Conservation (phyloP, 768 basidiomycete species). For the Favolaschia claudopus region DNA sequence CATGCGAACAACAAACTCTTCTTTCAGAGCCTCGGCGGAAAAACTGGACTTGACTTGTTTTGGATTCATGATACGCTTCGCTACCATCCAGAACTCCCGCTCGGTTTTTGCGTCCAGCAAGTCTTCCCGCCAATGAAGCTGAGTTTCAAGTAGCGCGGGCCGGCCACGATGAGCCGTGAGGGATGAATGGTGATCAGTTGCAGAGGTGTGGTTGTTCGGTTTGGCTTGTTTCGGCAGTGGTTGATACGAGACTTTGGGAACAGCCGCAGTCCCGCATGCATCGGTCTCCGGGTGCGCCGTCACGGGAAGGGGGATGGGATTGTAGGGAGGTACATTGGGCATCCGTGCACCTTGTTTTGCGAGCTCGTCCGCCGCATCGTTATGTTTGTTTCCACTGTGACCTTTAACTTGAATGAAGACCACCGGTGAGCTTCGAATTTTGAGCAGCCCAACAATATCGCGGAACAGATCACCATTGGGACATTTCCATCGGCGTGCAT, state of each 20-base stretch:
- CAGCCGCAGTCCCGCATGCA: too few species aligned
- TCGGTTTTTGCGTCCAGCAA: too few species aligned
- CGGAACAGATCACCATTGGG: conserved; percentile 24
- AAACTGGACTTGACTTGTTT: neutral
- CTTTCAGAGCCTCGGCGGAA: neutral
- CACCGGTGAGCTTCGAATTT: neutral
- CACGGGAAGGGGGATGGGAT: neutral
- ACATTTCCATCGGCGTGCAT: conserved; percentile 16
- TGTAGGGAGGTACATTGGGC: neutral
- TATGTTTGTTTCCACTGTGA: neutral
- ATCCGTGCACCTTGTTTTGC: neutral
- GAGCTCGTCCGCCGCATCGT: conserved; percentile 2
- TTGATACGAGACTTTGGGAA: too few species aligned
- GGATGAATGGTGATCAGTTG: too few species aligned
- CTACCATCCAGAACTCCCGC: too few species aligned
- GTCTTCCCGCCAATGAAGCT: too few species aligned
- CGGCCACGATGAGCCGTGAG: too few species aligned
- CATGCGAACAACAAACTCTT: neutral
- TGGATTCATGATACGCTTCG: too few species aligned
- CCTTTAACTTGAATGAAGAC: neutral
- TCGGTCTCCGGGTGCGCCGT: neutral
- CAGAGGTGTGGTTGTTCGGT: too few species aligned
- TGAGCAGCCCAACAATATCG: conserved; percentile 15
- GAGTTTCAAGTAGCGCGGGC: too few species aligned
- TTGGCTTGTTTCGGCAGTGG: too few species aligned